phyloP scores from a whole-genome alignment of 345 rosid species.

The Salix viminalis region DNA sequence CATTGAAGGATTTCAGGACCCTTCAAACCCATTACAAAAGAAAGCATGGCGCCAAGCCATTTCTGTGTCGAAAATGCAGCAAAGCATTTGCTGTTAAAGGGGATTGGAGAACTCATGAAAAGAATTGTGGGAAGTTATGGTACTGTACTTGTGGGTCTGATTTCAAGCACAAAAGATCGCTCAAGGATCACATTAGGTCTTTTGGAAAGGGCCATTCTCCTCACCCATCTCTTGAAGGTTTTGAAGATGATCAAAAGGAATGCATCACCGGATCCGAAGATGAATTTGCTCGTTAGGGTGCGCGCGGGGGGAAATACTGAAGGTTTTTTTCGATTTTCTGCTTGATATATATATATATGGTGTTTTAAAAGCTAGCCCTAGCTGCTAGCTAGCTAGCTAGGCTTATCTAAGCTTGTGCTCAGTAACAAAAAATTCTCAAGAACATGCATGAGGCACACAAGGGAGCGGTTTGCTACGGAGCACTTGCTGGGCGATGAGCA shows the following conservation, averaged over 20 bases:
- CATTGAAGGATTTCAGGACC: slow-evolving; percentile 69
- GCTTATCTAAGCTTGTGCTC: slow-evolving; percentile 53
- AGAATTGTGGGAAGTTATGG: slow-evolving; percentile 97
- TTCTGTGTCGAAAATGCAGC: slow-evolving; percentile 76
- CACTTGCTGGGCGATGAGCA: slow-evolving; percentile 44
- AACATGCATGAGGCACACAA: slow-evolving; percentile 7
- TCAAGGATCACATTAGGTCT: slow-evolving; percentile 91
- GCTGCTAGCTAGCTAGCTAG: background rate
- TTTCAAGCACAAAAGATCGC: slow-evolving; percentile 95
- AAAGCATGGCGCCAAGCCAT: slow-evolving; percentile 68
- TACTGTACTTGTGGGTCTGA: slow-evolving; percentile 96
- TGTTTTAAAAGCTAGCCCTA: background rate
- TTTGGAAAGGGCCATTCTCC: slow-evolving; percentile 93
- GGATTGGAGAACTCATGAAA: slow-evolving; percentile 98
- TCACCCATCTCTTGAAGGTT: slow-evolving; percentile 62
- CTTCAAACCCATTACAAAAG: slow-evolving; percentile 81
- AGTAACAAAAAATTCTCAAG: slow-evolving; percentile 59
- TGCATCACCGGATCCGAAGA: slow-evolving; percentile 58
- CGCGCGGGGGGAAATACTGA: background rate
- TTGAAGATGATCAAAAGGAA: slow-evolving; percentile 58
- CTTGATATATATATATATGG: background rate
- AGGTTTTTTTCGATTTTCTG: background rate
- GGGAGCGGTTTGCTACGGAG: slow-evolving; percentile 71
- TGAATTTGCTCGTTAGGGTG: slow-evolving; percentile 19
- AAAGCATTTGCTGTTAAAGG: slow-evolving; percentile 92